Percentiles rank a stretch among this genome's conserved stretches.
Conservation (phyloP, 129 eudicot species). For the Flaveria linearis region DNA sequence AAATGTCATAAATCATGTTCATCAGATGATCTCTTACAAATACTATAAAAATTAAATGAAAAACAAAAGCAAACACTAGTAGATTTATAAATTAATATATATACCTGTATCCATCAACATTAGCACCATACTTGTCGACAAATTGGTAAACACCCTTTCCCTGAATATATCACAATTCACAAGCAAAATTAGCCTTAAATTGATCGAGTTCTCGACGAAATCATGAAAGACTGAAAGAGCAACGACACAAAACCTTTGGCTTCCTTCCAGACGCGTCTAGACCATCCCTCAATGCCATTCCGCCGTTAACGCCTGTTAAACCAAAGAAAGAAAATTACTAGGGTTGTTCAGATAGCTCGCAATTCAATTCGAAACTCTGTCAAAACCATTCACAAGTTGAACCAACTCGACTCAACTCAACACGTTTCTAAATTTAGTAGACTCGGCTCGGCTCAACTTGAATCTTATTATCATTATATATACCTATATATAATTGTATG, state of each 20-base stretch:
- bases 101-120: constrained; percentile 77
- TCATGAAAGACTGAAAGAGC: neutral
- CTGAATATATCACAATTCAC: constrained; percentile 28
- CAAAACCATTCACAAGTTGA: no score
- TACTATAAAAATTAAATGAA: neutral
- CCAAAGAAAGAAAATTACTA: neutral
- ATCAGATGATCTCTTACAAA: neutral
- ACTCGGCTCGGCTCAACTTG: no score
- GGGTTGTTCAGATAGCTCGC: no score
- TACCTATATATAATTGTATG: no score
- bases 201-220: neutral
- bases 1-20: neutral
- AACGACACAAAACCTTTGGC: constrained; percentile 43
- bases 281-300: constrained; percentile 69
- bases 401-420: no score
- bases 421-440: no score
- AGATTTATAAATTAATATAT: neutral
- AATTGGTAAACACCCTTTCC: constrained; percentile 98
- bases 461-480: no score
- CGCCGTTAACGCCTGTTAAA: constrained; percentile 54
- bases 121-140: constrained; percentile 97
- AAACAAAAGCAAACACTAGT: neutral
- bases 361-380: no score
- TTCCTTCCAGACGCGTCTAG: constrained; percentile 80
- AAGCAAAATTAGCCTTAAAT: neutral